Evolutionary conservation across 2,329 filamentous ascomycete genomes (phyloP), one percentile per base, ranked within the genome.

Genomic region (Chrysoporthe cubensis): DNA sequence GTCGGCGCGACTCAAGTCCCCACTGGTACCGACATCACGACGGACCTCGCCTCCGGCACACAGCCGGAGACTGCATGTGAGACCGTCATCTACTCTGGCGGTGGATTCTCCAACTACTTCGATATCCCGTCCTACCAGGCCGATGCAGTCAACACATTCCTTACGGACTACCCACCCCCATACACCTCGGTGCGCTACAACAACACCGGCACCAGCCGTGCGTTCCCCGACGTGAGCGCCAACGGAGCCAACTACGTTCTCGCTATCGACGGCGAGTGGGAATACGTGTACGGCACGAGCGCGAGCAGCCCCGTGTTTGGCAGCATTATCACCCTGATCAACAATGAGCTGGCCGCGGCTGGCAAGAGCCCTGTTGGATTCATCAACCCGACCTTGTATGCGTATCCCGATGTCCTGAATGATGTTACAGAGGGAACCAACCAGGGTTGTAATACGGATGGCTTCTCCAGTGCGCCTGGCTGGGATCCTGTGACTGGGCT

Each of bases 1-100:
- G 80, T 84, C 13, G 82, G 83, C 14, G 67, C 68, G 14, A 68
- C 68, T 14, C 66, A 68, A 32, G 56, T 68, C 60, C 66, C 68
- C 54, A 69, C 65, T 11, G 63, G 59, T 50, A 69, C 69, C 14
- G 65, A 66, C 11, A 67, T 69, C 65, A 63, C 68, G 0, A 43
- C 62, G 1, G 26, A 40, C 43, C 57, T 69, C 4, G 68, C 68
- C 26, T 62, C 65, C 6, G 68, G 68, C 42, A 64, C 66, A 7
- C 68, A 69, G 62, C 65, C 68, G 34, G 67, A 65, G 59, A 62
- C 66, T 11, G 69, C 67, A 32, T 69, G 57, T 50, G 67, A 63
- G 40, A 70, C 67, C 14, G 63, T 70, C 42, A 68, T 68, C 62
- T 70, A 66, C 60, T 68, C 68, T 0, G 68, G 68, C 40, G 68